Conservation (phyloP, 345 rosid species). For the Isatis tinctoria region DNA sequence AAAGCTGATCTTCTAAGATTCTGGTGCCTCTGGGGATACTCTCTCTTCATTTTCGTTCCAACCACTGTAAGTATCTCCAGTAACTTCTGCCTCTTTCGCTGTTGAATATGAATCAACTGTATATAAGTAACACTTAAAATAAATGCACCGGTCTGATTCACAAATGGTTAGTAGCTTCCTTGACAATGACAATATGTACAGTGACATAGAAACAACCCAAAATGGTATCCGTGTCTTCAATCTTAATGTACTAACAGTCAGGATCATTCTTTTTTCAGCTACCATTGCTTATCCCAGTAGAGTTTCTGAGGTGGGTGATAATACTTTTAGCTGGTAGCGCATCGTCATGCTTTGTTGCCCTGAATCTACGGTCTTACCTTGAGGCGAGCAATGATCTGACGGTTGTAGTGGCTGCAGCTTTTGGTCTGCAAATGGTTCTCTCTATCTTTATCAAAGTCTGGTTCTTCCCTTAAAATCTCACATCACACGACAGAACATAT, state of each 20-base stretch:
- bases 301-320: conserved; percentile 77
- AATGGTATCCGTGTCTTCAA: neutral
- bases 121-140: neutral
- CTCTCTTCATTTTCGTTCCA: conserved; percentile 68
- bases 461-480: conserved; percentile 71
- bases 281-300: conserved; percentile 73
- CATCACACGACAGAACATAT: neutral
- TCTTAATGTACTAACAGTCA: neutral
- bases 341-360: conserved; percentile 69
- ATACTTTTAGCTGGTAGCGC: conserved; percentile 64
- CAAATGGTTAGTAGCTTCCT: neutral
- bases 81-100: neutral
- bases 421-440: conserved; percentile 71
- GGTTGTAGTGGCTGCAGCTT: conserved; percentile 53
- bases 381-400: conserved; percentile 49
- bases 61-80: conserved; percentile 56
- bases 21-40: conserved; percentile 99
- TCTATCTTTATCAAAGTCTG: conserved; percentile 90
- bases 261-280: conserved; percentile 43
- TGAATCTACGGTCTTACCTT: conserved; percentile 54
- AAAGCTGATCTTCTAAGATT: conserved; percentile 70
- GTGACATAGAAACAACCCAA: neutral
- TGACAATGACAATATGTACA: neutral
- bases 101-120: neutral
- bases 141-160: neutral